These are phyloP conservation scores for Trapa bicornis DNA, from an alignment of 345 rosid genomes.

Conservation along the genomic window DNA sequence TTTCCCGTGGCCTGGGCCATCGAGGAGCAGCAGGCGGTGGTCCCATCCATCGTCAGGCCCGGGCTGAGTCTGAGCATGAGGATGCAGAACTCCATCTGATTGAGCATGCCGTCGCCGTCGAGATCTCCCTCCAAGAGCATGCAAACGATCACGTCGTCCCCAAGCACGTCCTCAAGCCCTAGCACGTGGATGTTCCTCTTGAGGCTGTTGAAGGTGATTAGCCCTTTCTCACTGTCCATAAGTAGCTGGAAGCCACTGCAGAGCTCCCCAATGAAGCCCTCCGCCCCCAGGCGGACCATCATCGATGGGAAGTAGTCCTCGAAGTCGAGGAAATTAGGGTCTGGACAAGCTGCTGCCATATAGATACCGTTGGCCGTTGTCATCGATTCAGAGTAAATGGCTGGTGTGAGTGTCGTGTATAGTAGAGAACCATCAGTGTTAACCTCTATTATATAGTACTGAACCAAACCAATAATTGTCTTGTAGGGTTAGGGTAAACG, in stretches of 20 bases:
- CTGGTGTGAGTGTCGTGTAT: no score
- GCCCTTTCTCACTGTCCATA: constrained; percentile 47
- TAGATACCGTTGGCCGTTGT: background rate
- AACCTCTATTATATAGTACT: no score
- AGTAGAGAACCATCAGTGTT: no score
- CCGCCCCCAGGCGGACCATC: constrained; percentile 38
- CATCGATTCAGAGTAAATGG: background rate
- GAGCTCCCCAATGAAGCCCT: constrained; percentile 44
- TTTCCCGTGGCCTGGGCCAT: background rate
- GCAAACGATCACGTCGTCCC: constrained; percentile 42
- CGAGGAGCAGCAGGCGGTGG: constrained; percentile 15
- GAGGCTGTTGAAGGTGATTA: constrained; percentile 60
- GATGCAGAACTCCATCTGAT: constrained; percentile 16
- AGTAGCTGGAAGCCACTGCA: constrained; percentile 43
- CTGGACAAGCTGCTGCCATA: background rate
- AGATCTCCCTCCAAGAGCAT: constrained; percentile 55
- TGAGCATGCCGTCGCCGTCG: constrained; percentile 51
- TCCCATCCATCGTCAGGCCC: constrained; percentile 25
- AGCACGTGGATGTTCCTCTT: constrained; percentile 39
- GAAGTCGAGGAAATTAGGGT: constrained; percentile 20
- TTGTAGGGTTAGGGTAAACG: no score
- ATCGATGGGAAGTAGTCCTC: constrained; percentile 53
- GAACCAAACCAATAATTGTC: no score
- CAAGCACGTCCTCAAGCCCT: constrained; percentile 38
- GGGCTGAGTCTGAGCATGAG: constrained; percentile 62